These are phyloP conservation scores for Colletotrichum godetiae DNA, from an alignment of 2,329 filamentous ascomycete genomes.

Conservation along the genomic window DNA sequence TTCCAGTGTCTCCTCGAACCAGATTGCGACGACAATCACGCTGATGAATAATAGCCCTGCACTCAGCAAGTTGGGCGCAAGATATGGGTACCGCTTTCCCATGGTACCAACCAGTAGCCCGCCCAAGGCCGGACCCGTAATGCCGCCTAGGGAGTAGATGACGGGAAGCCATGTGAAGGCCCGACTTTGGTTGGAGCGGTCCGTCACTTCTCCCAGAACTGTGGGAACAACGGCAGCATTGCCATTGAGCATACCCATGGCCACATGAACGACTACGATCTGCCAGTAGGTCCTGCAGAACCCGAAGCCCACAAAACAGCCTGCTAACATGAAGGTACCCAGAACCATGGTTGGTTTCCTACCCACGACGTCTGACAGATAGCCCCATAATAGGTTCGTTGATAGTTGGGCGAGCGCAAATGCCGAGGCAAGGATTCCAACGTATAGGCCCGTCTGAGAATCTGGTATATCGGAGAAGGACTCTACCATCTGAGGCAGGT, in stretches of 20 bases:
- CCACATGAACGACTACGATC: slow-evolving; percentile 83
- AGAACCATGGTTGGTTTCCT: slow-evolving; percentile 85
- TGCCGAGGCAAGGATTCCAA: slow-evolving; percentile 88
- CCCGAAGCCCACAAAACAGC: slow-evolving; percentile 87
- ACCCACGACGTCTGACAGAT: slow-evolving; percentile 81
- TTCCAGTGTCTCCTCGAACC: slow-evolving; percentile 90
- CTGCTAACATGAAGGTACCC: slow-evolving; percentile 84
- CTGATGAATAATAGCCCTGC: slow-evolving; percentile 79
- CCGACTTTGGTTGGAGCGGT: slow-evolving; percentile 91
- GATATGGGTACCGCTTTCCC: slow-evolving; percentile 78
- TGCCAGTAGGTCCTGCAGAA: slow-evolving; percentile 88
- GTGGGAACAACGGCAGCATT: slow-evolving; percentile 96
- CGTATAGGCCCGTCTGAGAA: slow-evolving; percentile 83
- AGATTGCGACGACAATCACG: slow-evolving; percentile 79
- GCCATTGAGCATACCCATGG: slow-evolving; percentile 95
- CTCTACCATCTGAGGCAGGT: slow-evolving; percentile 91
- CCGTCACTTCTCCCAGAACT: slow-evolving; percentile 93
- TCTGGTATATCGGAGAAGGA: slow-evolving; percentile 84
- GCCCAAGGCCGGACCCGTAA: slow-evolving; percentile 92
- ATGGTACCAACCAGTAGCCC: slow-evolving; percentile 80
- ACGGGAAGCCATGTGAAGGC: slow-evolving; percentile 96
- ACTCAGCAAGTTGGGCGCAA: slow-evolving; percentile 84
- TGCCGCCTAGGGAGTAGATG: slow-evolving; percentile 94
- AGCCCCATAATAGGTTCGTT: slow-evolving; percentile 94
- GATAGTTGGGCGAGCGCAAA: slow-evolving; percentile 94